Base-by-base conservation (phyloP, 73 alveolate species). In the Paramecium bursaria region DNA sequence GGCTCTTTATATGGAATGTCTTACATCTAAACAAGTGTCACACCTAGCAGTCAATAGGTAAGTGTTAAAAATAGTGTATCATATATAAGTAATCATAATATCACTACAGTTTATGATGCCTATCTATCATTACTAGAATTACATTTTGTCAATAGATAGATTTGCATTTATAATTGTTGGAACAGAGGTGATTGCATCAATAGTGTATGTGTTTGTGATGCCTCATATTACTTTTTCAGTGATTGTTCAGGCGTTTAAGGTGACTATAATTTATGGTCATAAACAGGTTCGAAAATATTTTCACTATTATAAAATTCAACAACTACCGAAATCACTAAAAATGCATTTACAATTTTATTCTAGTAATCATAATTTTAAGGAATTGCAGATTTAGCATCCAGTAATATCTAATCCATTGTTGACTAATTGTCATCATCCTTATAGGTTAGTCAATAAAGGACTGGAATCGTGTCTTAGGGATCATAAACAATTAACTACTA, bases 111-210 rank as follows among this genome's bases (percentile, higher is more conserved):
- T 2, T 26, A 51, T 51, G 2, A 51, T 11, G 27, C 74, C 17
- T 11, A 51, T 51, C 74, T 51, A 17, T 3, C 27, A 1, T 19
- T 51, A 6, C 46, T 51, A 44, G 74, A 51, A 51, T 22, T 51
- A 0, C 27, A 19, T 51, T 51, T 51, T 19, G 22, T 51, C 0
- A 44, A 51, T 26, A 51, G n/a, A 25, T 26, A 25, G 1, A 51
- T 26, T 26, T 51, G 74, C 21, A 51, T 26, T 51, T 51, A 51
- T 51, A 51, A 51, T 51, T 51, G 74, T 51, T 51, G 74, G 74
- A 51, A 51, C 27, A 19, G 74, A 22, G 74, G 74, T 26, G 74
- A 21, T 26, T 51, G 74, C n/a, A 44, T 51, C 0, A 51, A 51
- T 51, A 0, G 27, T 26, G 74, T 51, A 4, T 51, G 74, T 51